Conservation (phyloP, 2,329 filamentous ascomycete genomes). For the Fusarium sp. region DNA sequence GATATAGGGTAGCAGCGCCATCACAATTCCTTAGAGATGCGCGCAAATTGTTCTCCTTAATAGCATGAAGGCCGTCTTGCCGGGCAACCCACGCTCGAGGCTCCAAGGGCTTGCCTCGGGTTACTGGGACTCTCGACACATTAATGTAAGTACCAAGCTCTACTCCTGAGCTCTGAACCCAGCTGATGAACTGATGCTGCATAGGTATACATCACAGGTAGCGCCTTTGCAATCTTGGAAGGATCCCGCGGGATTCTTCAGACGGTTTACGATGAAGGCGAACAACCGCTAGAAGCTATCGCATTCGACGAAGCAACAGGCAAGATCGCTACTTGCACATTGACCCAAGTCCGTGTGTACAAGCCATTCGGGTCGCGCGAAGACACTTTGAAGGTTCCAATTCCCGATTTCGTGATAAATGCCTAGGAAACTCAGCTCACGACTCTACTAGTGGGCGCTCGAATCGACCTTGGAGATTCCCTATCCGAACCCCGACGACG, state of each 20-base stretch:
- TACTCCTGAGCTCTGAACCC: neutral
- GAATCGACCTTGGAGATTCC: constrained; percentile 68
- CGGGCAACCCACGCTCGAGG: constrained; percentile 80
- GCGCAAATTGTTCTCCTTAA: constrained; percentile 39
- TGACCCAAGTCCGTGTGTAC: constrained; percentile 77
- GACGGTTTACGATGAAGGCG: constrained; percentile 89
- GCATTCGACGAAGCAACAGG: constrained; percentile 84
- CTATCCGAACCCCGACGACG: constrained; percentile 40
- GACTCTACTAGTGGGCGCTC: constrained; percentile 65
- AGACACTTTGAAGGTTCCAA: constrained; percentile 76
- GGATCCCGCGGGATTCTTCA: constrained; percentile 81
- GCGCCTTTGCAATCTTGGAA: constrained; percentile 84
- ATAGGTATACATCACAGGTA: constrained; percentile 89
- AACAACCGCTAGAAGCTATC: constrained; percentile 75
- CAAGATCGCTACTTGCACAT: constrained; percentile 83
- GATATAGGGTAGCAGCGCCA: constrained; percentile 3
- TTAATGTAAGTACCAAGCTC: constrained; percentile 68
- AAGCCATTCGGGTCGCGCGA: constrained; percentile 77
- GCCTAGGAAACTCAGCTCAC: constrained; percentile 34
- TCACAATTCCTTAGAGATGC: constrained; percentile 34
- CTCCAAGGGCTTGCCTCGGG: constrained; percentile 81
- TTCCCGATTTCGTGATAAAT: neutral
- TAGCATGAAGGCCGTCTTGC: constrained; percentile 82
- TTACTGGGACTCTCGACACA: constrained; percentile 76
- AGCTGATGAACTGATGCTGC: constrained; percentile 15